Conservation (phyloP, 495 filamentous ascomycete genomes). For the Trichoderma asperelloides region DNA sequence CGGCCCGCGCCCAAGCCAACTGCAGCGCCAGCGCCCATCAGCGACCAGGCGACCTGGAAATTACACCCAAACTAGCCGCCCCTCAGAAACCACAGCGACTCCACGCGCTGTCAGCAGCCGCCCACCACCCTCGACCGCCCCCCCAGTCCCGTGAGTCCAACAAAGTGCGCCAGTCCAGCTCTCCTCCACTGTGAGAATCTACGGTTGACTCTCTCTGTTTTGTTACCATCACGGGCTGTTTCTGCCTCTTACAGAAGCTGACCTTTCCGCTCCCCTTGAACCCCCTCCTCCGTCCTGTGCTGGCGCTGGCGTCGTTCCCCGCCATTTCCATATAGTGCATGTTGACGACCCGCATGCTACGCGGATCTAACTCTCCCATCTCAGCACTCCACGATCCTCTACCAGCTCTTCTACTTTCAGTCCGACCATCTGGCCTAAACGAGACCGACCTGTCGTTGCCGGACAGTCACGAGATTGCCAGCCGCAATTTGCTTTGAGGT, state of each 20-base stretch:
- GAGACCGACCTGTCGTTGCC: not conserved
- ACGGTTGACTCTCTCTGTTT: not conserved
- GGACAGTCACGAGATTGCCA: not conserved
- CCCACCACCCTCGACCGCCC: not conserved
- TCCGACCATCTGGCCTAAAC: not conserved
- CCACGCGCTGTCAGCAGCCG: constrained; percentile 7
- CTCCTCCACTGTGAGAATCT: not conserved
- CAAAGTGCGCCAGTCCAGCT: constrained; percentile 5
- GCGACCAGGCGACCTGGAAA: constrained; percentile 1
- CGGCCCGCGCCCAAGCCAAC: not conserved
- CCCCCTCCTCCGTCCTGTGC: not conserved
- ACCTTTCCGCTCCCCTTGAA: not conserved
- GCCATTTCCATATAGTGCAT: not conserved
- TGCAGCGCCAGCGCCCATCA: not conserved
- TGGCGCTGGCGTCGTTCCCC: not conserved
- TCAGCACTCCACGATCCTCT: constrained; percentile 5
- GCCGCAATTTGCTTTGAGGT: not conserved
- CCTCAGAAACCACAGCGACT: constrained; percentile 7
- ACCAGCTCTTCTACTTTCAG: not conserved
- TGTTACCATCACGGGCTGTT: not conserved
- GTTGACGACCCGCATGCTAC: constrained; percentile 4
- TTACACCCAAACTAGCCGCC: constrained; percentile 6
- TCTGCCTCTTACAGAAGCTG: not conserved
- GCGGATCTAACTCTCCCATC: not conserved
- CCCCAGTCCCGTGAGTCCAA: constrained; percentile 7